A percentile compares a stretch with the other conserved stretches of the same genome.
Conservation (phyloP, 768 basidiomycete species). For the Calvatia gigantea region DNA sequence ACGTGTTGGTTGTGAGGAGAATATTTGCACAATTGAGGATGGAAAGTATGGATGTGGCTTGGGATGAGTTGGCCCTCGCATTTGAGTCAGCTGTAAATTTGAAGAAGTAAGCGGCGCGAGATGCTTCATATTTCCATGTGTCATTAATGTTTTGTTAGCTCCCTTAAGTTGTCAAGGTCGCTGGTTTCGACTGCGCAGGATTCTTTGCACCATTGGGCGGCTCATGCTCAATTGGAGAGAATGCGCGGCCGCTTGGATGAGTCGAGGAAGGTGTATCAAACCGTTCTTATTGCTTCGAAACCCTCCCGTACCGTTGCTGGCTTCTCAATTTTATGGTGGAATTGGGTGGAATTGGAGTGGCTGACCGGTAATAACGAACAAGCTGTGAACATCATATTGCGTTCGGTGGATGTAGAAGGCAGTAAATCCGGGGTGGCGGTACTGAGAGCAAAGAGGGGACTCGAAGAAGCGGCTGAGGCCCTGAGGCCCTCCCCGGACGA, state of each 20-base stretch:
- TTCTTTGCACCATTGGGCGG: constrained; percentile 65
- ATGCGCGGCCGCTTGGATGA: constrained; percentile 61
- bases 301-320: constrained; percentile 30
- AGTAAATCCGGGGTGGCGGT: constrained; percentile 45
- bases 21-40: constrained; percentile 57
- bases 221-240: constrained; percentile 72
- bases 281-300: constrained; percentile 50
- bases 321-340: constrained; percentile 63
- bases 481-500: constrained; percentile 23
- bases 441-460: constrained; percentile 58
- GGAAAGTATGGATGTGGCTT: constrained; percentile 47
- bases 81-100: constrained; percentile 61
- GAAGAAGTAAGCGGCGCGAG: constrained; percentile 49
- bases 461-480: constrained; percentile 46
- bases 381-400: constrained; percentile 51
- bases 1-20: constrained; percentile 47
- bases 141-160: constrained; percentile 34
- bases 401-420: constrained; percentile 51
- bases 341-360: constrained; percentile 88
- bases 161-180: constrained; percentile 62
- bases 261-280: constrained; percentile 76
- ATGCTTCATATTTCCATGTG: neutral
- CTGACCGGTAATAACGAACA: constrained; percentile 45
- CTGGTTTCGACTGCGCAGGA: constrained; percentile 54
- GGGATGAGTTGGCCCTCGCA: constrained; percentile 63